Evolutionary conservation across 768 basidiomycete genomes (phyloP).

Genomic region (Grammothele lineata): DNA sequence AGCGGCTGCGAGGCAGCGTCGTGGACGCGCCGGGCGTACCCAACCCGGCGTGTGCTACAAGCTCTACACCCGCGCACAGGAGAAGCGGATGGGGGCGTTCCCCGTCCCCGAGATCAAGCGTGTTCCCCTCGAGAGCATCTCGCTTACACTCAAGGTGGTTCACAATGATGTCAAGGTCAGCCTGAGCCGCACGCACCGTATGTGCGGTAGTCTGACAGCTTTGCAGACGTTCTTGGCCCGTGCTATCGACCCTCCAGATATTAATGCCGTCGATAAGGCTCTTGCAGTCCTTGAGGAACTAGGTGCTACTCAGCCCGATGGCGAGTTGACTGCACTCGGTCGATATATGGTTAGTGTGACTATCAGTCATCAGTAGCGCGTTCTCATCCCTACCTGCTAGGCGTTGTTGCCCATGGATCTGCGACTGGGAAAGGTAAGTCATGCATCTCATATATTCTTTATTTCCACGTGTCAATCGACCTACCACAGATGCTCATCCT

Average conservation of each 20-base stretch:
- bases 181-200: background rate
- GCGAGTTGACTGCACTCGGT: slow-evolving; percentile 76
- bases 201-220: background rate
- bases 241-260: slow-evolving; percentile 81
- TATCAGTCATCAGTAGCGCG: background rate
- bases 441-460: too few relatives aligned
- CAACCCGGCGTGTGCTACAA: slow-evolving; percentile 83
- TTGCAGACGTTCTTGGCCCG: slow-evolving; percentile 56
- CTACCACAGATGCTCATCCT: slow-evolving; percentile 78
- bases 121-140: slow-evolving; percentile 79
- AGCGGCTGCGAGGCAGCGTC: slow-evolving; percentile 77
- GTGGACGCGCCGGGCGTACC: slow-evolving; percentile 89
- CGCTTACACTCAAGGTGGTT: slow-evolving; percentile 78
- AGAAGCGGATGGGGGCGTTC: slow-evolving; percentile 63
- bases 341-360: slow-evolving; percentile 56
- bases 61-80: slow-evolving; percentile 73
- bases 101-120: slow-evolving; percentile 86
- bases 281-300: slow-evolving; percentile 70
- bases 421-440: slow-evolving; percentile 71
- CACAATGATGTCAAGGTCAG: slow-evolving; percentile 72
- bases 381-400: slow-evolving; percentile 33
- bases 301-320: slow-evolving; percentile 66
- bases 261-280: slow-evolving; percentile 72
- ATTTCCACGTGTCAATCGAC: background rate
- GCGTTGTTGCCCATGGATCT: slow-evolving; percentile 85